Evolutionary conservation across 257 asterid species (phyloP), one percentile per base, ranked within the genome.

Genomic region (Fraxinus excelsior): DNA sequence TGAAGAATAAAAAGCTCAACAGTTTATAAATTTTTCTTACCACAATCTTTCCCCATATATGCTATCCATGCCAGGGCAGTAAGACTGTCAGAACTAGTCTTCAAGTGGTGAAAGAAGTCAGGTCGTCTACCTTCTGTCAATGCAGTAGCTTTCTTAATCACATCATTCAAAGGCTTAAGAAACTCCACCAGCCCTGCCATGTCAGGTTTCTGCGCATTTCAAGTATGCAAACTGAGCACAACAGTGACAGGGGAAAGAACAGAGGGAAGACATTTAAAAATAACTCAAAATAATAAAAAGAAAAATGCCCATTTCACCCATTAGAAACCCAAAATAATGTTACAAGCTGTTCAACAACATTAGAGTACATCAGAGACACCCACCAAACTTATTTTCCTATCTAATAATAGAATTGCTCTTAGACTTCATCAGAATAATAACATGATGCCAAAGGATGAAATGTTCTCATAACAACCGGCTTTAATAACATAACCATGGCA

Each of bases 31-130:
- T 67, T 42, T 73, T 67, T 64, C 88, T 72, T 38, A 96, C 99
- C 99, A 49, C 98, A 96, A 78, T 90, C 97, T 80, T 93, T 96
- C 62, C 97, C 99, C 0, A 95, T 84, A 79, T 90, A 96, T 67
- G 97, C 98, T 82, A 93, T 90, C 99, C 99, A 96, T 21, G 92
- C 96, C 56, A 96, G 85, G 72, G 99, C 97, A 51, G 81, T 73
- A 75, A 96, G 86, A 84, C 99, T 96, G 79, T 96, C 99, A 71
- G 91, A 86, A 74, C 92, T 94, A 77, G 98, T 85, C 85, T 91
- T 96, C 80, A 94, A 86, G 90, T 96, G 99, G 85, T 89, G 87
- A 85, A 88, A 86, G 84, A 84, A 91, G 68, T 90, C 93, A 28
- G 98, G 83, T 80, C 97, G 86, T 66, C 82, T 85, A 82, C 98